phyloP scores from a whole-genome alignment of 2,329 filamentous ascomycete genomes.

The Saccharata proteae region DNA sequence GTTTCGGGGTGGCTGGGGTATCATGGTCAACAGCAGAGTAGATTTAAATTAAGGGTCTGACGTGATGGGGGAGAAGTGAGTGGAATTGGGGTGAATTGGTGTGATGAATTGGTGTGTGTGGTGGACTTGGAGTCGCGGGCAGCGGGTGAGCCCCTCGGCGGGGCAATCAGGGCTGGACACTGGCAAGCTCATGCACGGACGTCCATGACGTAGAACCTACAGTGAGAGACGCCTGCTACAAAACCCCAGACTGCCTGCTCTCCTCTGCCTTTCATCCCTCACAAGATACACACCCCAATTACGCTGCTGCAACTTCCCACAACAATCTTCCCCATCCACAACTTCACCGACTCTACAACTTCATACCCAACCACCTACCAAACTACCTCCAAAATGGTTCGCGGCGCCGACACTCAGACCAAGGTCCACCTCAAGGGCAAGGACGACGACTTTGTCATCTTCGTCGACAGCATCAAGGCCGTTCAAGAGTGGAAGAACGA shows the following conservation, averaged over 20 bases:
- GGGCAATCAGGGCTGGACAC: too few species aligned
- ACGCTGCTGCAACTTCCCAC: conserved; percentile 4
- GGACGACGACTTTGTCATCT: conserved; percentile 57
- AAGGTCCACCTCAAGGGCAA: conserved; percentile 81
- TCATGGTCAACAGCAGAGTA: too few species aligned
- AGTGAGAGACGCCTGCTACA: conserved; percentile 6
- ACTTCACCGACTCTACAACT: not conserved
- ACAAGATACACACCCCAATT: conserved; percentile 4
- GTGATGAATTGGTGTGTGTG: too few species aligned
- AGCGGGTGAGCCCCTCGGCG: too few species aligned
- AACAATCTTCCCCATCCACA: conserved; percentile 1
- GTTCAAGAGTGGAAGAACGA: conserved; percentile 77
- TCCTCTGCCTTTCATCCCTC: conserved; percentile 3
- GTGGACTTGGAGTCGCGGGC: too few species aligned
- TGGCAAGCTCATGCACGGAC: too few species aligned
- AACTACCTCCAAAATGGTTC: conserved; percentile 19
- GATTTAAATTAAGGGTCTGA: too few species aligned
- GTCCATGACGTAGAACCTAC: conserved; percentile 6
- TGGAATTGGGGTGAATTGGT: too few species aligned
- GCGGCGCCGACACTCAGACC: conserved; percentile 45
- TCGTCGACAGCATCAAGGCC: conserved; percentile 47
- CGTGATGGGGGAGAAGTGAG: conserved; percentile 7
- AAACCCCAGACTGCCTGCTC: conserved; percentile 7
- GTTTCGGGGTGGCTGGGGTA: too few species aligned
- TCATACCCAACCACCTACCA: conserved; percentile 2